Evolutionary conservation across 176 grass and related monocot genomes (phyloP).

Genomic region (Poa annua): DNA sequence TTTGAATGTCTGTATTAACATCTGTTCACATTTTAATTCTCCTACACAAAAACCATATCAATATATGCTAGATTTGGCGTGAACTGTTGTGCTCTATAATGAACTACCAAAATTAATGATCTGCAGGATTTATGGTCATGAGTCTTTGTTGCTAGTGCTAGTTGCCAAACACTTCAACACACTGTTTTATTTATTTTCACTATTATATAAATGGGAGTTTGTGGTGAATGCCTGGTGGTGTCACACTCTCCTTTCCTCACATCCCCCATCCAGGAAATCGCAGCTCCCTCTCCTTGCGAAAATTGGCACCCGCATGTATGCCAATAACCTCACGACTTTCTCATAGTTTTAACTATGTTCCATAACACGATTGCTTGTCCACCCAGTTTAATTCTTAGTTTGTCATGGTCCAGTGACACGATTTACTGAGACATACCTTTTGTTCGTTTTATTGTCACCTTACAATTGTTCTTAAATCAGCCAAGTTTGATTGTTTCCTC

Average conservation of each 20-base stretch:
- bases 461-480: background rate
- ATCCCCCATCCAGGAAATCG: background rate
- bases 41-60: constrained; percentile 2
- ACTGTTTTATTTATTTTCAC: constrained; percentile 13
- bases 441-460: background rate
- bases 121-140: constrained; percentile 16
- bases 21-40: constrained; percentile 24
- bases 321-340: background rate
- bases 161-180: background rate
- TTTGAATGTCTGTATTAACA: background rate
- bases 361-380: background rate
- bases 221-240: background rate
- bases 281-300: background rate
- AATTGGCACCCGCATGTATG: background rate
- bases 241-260: constrained; percentile 4
- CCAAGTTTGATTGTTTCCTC: constrained; percentile 4
- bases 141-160: background rate
- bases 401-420: background rate
- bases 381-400: constrained; percentile 19
- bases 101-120: constrained; percentile 16
- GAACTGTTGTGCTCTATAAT: background rate
- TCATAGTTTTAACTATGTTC: constrained; percentile 26
- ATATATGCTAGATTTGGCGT: background rate
- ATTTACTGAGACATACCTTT: background rate
- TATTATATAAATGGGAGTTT: constrained; percentile 9